Percentiles rank a stretch among this genome's conserved stretches.
Evolutionary conservation across 441 rosid genomes (phyloP).

Genomic region (Jatropha multifida): DNA sequence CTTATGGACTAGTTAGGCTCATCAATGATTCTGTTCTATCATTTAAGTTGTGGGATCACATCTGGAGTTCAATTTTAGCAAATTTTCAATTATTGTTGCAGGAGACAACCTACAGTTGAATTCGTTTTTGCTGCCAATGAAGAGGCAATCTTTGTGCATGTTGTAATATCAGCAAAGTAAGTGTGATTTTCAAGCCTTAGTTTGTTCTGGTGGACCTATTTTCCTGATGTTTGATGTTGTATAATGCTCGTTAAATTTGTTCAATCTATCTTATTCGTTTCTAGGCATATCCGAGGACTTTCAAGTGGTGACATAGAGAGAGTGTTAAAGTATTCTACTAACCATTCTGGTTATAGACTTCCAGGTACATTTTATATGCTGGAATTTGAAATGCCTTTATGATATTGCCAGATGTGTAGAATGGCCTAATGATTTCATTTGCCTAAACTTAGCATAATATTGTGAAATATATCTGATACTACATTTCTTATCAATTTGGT

Average conservation of each 20-base stretch:
- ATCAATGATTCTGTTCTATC: background rate
- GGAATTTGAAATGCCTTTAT: background rate
- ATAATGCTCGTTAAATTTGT: background rate
- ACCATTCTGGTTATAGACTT: constrained; percentile 59
- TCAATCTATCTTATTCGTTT: constrained; percentile 22
- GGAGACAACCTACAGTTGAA: constrained; percentile 88
- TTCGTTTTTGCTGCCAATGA: constrained; percentile 96
- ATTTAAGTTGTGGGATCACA: background rate
- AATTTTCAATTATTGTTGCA: constrained; percentile 38
- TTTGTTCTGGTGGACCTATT: constrained; percentile 12
- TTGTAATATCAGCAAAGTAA: constrained; percentile 84
- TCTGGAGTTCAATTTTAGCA: background rate
- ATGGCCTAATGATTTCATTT: too few relatives aligned
- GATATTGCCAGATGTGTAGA: background rate
- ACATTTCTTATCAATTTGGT: too few relatives aligned
- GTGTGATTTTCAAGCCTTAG: constrained; percentile 36
- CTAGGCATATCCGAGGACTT: constrained; percentile 86
- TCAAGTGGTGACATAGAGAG: constrained; percentile 77
- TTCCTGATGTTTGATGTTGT: constrained; percentile 14
- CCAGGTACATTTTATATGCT: constrained; percentile 52
- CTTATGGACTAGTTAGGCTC: background rate
- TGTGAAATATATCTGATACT: too few relatives aligned
- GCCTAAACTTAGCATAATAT: too few relatives aligned
- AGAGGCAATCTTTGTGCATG: constrained; percentile 95
- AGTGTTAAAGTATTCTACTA: constrained; percentile 57